These are phyloP conservation scores for Jaapia argillacea DNA, from an alignment of 768 basidiomycete species.

Conservation along the genomic window DNA sequence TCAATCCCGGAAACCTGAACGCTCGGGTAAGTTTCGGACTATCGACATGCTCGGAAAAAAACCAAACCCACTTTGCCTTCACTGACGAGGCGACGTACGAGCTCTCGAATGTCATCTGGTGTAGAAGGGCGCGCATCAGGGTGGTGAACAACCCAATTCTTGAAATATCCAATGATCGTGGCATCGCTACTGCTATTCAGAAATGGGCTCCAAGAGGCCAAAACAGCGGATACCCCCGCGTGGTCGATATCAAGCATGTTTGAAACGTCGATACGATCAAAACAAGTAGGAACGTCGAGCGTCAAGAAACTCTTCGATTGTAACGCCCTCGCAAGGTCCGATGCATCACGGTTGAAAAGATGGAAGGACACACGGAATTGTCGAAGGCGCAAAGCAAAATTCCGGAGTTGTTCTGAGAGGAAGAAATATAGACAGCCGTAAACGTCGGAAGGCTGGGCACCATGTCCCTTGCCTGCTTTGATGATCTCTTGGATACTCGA, in stretches of 20 bases:
- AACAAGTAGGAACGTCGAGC: conserved; percentile 17
- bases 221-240: neutral
- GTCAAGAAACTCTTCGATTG: conserved; percentile 6
- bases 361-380: conserved; percentile 23
- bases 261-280: conserved; percentile 37
- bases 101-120: too few species aligned
- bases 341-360: conserved; percentile 26
- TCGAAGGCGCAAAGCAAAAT: conserved; percentile 24
- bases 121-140: too few species aligned
- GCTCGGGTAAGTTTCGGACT: too few species aligned
- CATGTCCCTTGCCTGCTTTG: conserved; percentile 24
- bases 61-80: too few species aligned
- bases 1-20: too few species aligned
- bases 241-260: conserved; percentile 27
- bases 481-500: conserved; percentile 22
- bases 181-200: neutral
- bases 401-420: conserved; percentile 26
- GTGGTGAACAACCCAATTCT: neutral
- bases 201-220: neutral
- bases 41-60: too few species aligned
- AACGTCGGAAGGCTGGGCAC: conserved; percentile 29
- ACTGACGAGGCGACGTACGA: too few species aligned
- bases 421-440: conserved; percentile 40
- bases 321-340: conserved; percentile 29
- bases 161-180: neutral